phyloP scores from a whole-genome alignment of 768 basidiomycete genomes.

The Sporobolomyces roseus region DNA sequence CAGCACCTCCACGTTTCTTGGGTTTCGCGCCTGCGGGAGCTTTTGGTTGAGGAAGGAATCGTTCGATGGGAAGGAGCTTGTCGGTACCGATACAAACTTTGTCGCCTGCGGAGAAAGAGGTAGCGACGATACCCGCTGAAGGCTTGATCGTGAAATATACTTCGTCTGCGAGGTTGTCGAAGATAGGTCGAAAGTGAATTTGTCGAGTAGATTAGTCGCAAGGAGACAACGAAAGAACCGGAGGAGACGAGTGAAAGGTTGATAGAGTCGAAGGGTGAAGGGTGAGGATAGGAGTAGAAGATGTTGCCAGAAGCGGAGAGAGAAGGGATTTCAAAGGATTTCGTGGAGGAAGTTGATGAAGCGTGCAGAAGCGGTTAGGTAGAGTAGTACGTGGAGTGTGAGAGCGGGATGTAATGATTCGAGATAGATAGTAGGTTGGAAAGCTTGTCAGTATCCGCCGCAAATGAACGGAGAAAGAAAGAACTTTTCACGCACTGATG shows the following conservation, averaged over 20 bases:
- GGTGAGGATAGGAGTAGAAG: neutral
- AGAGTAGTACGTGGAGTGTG: neutral
- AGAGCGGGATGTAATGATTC: neutral
- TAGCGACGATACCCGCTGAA: slow-evolving; percentile 90
- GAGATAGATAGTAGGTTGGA: neutral
- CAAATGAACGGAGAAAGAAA: neutral
- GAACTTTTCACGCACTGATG: slow-evolving; percentile 59
- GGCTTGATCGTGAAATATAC: slow-evolving; percentile 98
- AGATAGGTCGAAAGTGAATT: no score
- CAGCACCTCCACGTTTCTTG: slow-evolving; percentile 46
- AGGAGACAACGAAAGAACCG: neutral
- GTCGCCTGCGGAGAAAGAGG: slow-evolving; percentile 93
- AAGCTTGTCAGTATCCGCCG: neutral
- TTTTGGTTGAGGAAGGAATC: slow-evolving; percentile 96
- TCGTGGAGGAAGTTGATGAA: neutral
- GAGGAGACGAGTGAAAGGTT: no score
- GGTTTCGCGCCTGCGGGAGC: slow-evolving; percentile 43
- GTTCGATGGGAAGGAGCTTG: slow-evolving; percentile 90
- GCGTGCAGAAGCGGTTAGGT: no score
- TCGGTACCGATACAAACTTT: slow-evolving; percentile 97
- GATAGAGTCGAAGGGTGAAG: no score
- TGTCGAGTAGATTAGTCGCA: neutral
- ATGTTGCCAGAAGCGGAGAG: neutral
- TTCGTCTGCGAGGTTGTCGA: slow-evolving; percentile 52
- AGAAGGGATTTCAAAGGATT: neutral